A percentile compares a stretch with the other conserved stretches of the same genome.
Conservation (phyloP, 192 early-diverging fungal species). For the Umbelopsis ramanniana region DNA sequence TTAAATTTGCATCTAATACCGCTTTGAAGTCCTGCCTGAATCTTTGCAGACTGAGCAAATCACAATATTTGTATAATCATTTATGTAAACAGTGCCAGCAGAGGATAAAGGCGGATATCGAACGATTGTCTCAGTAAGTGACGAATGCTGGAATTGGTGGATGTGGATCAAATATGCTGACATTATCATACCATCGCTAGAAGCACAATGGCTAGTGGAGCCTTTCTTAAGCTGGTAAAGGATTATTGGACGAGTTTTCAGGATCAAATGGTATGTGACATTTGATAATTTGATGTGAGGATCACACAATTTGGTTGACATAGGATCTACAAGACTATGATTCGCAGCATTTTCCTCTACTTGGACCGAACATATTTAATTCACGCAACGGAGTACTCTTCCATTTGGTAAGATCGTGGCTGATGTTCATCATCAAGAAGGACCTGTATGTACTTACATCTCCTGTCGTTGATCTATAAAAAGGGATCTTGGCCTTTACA, state of each 20-base stretch:
- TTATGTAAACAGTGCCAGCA: neutral
- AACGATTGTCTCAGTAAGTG: neutral
- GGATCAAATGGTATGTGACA: neutral
- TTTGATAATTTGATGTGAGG: no score
- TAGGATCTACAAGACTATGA: neutral
- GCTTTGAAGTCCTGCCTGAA: neutral
- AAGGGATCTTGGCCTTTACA: conserved; percentile 4
- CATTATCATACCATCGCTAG: neutral
- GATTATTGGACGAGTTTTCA: conserved; percentile 14
- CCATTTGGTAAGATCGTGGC: neutral
- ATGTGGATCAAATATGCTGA: neutral
- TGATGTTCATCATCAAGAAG: neutral
- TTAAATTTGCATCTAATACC: neutral
- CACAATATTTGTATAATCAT: neutral
- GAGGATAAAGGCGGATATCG: neutral
- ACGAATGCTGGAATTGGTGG: no score
- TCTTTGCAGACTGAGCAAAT: conserved; percentile 4
- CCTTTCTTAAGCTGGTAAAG: neutral
- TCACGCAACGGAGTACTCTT: conserved; percentile 10
- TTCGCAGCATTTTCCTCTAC: conserved; percentile 13
- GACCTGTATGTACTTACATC: no score
- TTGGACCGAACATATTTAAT: conserved; percentile 12
- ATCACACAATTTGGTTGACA: neutral
- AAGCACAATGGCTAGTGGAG: neutral
- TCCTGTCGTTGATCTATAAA: neutral